Conservation (phyloP, 805 yeast species). For the Middelhovenomyces tepae region DNA sequence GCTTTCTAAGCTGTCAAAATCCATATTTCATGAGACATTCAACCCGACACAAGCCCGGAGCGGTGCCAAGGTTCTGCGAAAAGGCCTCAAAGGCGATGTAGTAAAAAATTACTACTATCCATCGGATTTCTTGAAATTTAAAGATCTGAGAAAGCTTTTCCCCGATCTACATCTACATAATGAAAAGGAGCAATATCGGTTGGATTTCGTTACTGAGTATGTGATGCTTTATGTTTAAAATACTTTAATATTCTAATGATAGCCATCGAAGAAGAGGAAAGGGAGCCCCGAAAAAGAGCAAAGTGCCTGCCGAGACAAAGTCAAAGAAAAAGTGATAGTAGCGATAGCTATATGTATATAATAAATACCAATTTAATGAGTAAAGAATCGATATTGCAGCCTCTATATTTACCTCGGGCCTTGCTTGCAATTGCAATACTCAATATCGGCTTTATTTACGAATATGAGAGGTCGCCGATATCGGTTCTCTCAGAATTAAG, state of each 20-base stretch:
- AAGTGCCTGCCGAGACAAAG: slow-evolving; percentile 22
- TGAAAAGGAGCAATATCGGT: slow-evolving; percentile 13
- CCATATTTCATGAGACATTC: slow-evolving; percentile 25
- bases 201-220: slow-evolving; percentile 15
- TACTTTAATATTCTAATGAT: neutral
- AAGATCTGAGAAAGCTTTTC: slow-evolving; percentile 12
- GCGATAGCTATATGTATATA: too few species aligned
- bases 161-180: slow-evolving; percentile 16
- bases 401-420: too few species aligned
- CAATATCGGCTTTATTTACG: too few species aligned
- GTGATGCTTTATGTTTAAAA: neutral
- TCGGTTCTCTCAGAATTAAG: too few species aligned
- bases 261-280: slow-evolving; percentile 19
- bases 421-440: too few species aligned
- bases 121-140: slow-evolving; percentile 10
- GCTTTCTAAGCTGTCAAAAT: slow-evolving; percentile 22
- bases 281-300: slow-evolving; percentile 25
- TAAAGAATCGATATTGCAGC: too few species aligned
- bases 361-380: too few species aligned
- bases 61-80: slow-evolving; percentile 28
- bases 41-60: slow-evolving; percentile 26
- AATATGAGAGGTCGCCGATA: too few species aligned
- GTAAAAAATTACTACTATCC: slow-evolving; percentile 27
- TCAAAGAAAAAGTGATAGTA: slow-evolving; percentile 15
- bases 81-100: slow-evolving; percentile 25